Evolutionary conservation across 2,329 filamentous ascomycete species (phyloP).

Genomic region (Ophiostoma triangulosporum): DNA sequence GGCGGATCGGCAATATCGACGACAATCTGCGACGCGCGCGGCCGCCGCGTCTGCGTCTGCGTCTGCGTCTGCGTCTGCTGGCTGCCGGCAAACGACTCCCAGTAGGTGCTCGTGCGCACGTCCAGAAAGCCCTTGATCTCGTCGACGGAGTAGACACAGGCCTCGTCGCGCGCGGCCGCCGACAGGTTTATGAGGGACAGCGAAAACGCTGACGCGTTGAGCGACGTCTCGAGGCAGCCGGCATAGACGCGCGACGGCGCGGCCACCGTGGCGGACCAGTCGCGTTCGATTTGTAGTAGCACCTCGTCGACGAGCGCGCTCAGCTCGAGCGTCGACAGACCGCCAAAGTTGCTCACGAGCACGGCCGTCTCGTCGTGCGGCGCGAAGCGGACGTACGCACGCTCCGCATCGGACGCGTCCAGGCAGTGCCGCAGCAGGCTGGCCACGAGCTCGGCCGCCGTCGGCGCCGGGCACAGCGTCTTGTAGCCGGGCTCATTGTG

Average conservation of each 20-base stretch:
- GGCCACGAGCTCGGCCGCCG: constrained; percentile 35
- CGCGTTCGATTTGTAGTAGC: constrained; percentile 31
- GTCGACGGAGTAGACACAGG: constrained; percentile 27
- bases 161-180: constrained; percentile 29
- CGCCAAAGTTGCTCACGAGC: constrained; percentile 46
- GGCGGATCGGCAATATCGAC: too few species aligned
- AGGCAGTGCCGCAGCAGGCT: constrained; percentile 47
- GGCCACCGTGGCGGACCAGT: constrained; percentile 28
- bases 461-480: constrained; percentile 39
- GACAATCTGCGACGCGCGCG: constrained; percentile 32
- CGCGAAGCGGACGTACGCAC: constrained; percentile 35
- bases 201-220: constrained; percentile 59
- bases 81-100: constrained; percentile 37
- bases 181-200: constrained; percentile 51
- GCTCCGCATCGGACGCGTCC: constrained; percentile 38
- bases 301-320: constrained; percentile 40
- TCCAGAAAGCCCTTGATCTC: constrained; percentile 54
- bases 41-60: constrained; percentile 25
- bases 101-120: constrained; percentile 42
- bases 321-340: constrained; percentile 43
- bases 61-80: too few species aligned
- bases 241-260: constrained; percentile 40
- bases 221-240: constrained; percentile 56
- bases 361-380: constrained; percentile 36
- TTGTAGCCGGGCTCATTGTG: constrained; percentile 53